Conservation (phyloP, 176 grass and related monocot genomes). For the Cocos nucifera region DNA sequence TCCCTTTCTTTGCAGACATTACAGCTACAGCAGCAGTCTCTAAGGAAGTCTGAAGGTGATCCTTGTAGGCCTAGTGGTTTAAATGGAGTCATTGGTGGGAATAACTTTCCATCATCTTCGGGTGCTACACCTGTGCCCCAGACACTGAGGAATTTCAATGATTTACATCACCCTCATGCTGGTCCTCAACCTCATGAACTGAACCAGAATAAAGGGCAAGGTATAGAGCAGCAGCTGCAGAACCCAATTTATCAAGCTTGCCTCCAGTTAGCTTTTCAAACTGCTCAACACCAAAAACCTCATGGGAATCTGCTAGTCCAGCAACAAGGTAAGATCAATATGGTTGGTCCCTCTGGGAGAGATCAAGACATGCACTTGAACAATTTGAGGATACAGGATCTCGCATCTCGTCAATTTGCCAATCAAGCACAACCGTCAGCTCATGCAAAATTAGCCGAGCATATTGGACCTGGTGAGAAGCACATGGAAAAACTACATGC, state of each 20-base stretch:
- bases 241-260: conserved; percentile 64
- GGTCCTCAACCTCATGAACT: conserved; percentile 27
- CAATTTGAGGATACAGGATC: conserved; percentile 66
- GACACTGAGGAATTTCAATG: conserved; percentile 31
- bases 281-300: conserved; percentile 59
- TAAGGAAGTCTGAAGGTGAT: conserved; percentile 15
- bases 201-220: conserved; percentile 23
- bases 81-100: conserved; percentile 42
- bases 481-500: conserved; percentile 35
- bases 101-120: conserved; percentile 33
- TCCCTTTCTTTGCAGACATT: not conserved
- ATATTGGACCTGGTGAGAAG: conserved; percentile 44
- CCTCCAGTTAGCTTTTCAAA: conserved; percentile 58
- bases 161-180: conserved; percentile 12
- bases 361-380: conserved; percentile 53
- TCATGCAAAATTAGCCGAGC: conserved; percentile 37
- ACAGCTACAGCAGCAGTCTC: conserved; percentile 12
- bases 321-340: conserved; percentile 53
- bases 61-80: conserved; percentile 9
- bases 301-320: conserved; percentile 58
- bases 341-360: conserved; percentile 34
- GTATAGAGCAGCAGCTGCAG: conserved; percentile 23
- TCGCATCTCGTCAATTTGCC: conserved; percentile 50
- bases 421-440: conserved; percentile 28
- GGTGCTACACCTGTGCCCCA: conserved; percentile 29